These are phyloP conservation scores for Starmerella gropengiesseri DNA, from an alignment of 805 yeast genomes.

Conservation along the genomic window DNA sequence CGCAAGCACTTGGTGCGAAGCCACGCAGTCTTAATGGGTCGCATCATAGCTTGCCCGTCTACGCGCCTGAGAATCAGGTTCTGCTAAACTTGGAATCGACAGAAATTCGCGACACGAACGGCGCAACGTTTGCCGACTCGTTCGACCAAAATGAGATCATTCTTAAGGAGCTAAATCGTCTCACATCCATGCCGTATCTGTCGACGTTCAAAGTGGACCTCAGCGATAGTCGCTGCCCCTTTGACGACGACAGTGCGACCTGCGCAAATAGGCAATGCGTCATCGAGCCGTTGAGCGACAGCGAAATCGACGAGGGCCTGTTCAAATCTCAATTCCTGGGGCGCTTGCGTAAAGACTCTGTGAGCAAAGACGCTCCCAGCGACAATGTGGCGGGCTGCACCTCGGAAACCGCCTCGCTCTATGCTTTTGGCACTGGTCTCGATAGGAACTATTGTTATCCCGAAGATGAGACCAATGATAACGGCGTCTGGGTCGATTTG, in stretches of 20 bases:
- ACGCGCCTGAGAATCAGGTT: conserved; percentile 18
- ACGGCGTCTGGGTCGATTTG: conserved; percentile 67
- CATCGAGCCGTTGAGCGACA: conserved; percentile 62
- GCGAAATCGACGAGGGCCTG: conserved; percentile 53
- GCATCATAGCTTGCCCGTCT: conserved; percentile 8
- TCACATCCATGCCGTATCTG: conserved; percentile 72
- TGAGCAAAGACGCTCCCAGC: conserved; percentile 25
- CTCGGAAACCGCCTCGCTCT: conserved; percentile 20
- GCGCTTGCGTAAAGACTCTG: conserved; percentile 33
- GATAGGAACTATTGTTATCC: conserved; percentile 32
- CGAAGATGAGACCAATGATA: conserved; percentile 31
- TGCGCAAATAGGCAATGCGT: conserved; percentile 86
- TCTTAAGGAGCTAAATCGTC: conserved; percentile 44
- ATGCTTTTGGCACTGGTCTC: conserved; percentile 6
- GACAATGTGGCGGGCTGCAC: conserved; percentile 21
- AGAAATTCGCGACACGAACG: conserved; percentile 20
- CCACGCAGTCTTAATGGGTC: conserved; percentile 9
- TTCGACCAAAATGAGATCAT: conserved; percentile 42
- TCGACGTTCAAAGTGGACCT: conserved; percentile 77
- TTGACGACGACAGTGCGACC: conserved; percentile 66
- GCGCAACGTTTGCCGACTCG: conserved; percentile 33
- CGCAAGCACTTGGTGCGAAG: neutral
- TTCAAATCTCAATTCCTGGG: conserved; percentile 70
- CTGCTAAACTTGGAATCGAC: conserved; percentile 13
- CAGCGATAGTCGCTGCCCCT: conserved; percentile 62